Conservation (phyloP, 768 basidiomycete genomes). For the Boletus tylopilopsis region DNA sequence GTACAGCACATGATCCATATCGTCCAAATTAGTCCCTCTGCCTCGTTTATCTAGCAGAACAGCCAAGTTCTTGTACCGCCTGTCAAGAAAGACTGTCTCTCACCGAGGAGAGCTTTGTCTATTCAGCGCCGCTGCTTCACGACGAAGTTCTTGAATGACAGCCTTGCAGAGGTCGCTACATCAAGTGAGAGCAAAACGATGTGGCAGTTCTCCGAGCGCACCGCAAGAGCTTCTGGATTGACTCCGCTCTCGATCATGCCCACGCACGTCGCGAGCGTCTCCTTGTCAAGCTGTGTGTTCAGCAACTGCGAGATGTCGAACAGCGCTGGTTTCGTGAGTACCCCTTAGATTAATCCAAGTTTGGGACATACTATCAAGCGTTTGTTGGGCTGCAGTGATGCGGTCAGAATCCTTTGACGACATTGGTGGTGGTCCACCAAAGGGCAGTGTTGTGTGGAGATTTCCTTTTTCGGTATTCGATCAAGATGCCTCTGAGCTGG, state of each 20-base stretch:
- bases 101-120: constrained; percentile 20
- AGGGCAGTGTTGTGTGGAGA: too few species aligned
- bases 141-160: constrained; percentile 78
- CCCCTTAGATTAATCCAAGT: neutral
- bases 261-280: constrained; percentile 88
- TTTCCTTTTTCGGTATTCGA: too few species aligned
- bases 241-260: constrained; percentile 90
- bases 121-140: constrained; percentile 52
- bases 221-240: constrained; percentile 89
- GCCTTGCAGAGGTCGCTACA: constrained; percentile 43
- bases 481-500: too few species aligned
- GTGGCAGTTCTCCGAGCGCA: constrained; percentile 37
- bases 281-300: constrained; percentile 84
- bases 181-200: neutral
- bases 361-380: constrained; percentile 58
- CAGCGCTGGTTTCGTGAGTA: constrained; percentile 50
- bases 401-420: constrained; percentile 54
- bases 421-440: constrained; percentile 14
- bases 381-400: constrained; percentile 62
- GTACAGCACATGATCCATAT: constrained; percentile 18
- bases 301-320: constrained; percentile 86
- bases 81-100: too few species aligned
- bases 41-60: constrained; percentile 6
- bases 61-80: constrained; percentile 12
- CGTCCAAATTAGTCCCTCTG: constrained; percentile 19